Base-by-base conservation (phyloP, 192 early-diverging fungal genomes). In the Blastocladiella britannica region DNA sequence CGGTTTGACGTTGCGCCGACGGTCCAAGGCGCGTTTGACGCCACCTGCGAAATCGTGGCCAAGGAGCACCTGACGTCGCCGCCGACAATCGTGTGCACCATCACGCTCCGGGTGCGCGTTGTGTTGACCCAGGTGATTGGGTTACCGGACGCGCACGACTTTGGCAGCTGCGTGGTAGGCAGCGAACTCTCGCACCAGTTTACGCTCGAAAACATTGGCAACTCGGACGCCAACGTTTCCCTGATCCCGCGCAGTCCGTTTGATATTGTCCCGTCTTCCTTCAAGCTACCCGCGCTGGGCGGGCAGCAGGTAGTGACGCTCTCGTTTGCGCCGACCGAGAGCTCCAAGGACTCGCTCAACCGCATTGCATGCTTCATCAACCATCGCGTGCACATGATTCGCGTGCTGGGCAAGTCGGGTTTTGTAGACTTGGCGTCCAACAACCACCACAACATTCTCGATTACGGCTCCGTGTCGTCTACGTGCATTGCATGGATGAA, bases 141-240 rank as follows among this genome's bases (percentile, higher is more conserved):
- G 6, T 60, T 78, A 20, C 78, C 78, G 26, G 78, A 80, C 26
- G 31, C 61, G 4, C 23, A 78, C n/a, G 75, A 80, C 26, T 80
- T 77, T 67, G 73, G 72, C 12, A 73, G 67, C 56, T 69, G 71
- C 27, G 67, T 80, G 0, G 74, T 75, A 4, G 64, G 63, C 56
- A 56, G 72, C 25, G 65, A 58, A 25, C 68, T 70, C 51, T 20
- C 31, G 23, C 62, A 61, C 26, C 55, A n/a, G 25, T 68, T 76
- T 29, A 66, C 63, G 9, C 25, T 80, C 6, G 62, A 58, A 7
- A 80, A 80, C 63, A 72, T 63, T 59, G 78, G 78, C 1, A 65
- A 67, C 3, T 62, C 64, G 7, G 75, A 76, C 25, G 60, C 68
- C 0, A 63, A 63, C 25, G 67, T 80, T n/a, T 70, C 68, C 0